A percentile compares a stretch with the other conserved stretches of the same genome.
phyloP scores from a whole-genome alignment of 1,284 basidiomycete species.

The Coniophora puteana region DNA sequence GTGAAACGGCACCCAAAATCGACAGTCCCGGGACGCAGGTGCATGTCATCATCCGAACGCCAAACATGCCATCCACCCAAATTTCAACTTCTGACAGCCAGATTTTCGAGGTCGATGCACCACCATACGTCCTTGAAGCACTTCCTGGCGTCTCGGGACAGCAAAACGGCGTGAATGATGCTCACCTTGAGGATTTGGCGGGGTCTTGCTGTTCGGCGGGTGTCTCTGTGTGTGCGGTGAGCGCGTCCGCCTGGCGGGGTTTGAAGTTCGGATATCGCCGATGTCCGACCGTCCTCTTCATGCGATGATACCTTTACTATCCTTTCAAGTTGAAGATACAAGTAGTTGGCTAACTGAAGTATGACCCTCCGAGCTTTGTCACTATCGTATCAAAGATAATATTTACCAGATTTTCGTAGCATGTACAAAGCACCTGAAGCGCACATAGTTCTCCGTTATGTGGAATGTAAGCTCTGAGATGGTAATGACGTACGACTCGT shows the following conservation, averaged over 20 bases:
- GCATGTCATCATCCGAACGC: conserved; percentile 47
- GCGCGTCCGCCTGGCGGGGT: conserved; percentile 17
- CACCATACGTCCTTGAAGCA: conserved; percentile 11
- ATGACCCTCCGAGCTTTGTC: no score
- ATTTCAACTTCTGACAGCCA: conserved; percentile 16
- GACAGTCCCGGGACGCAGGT: conserved; percentile 16
- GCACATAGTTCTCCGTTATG: no score
- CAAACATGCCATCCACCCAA: conserved; percentile 40
- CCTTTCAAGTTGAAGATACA: no score
- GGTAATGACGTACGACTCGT: no score
- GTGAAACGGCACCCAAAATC: conserved; percentile 12
- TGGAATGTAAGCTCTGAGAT: neutral
- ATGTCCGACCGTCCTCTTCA: no score
- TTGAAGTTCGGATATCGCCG: conserved; percentile 25
- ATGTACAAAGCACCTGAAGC: no score
- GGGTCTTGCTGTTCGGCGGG: conserved; percentile 17
- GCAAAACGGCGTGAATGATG: conserved; percentile 27
- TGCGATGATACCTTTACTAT: no score
- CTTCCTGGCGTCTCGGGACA: conserved; percentile 3
- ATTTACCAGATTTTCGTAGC: no score
- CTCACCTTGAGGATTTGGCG: conserved; percentile 57
- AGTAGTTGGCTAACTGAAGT: no score
- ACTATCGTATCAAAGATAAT: no score
- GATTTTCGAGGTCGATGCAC: conserved; percentile 18
- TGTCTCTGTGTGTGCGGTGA: conserved; percentile 10